Evolutionary conservation across 1,139 yeast genomes (phyloP), one percentile per base, ranked within the genome.

Genomic region (Geotrichum aggregatum): DNA sequence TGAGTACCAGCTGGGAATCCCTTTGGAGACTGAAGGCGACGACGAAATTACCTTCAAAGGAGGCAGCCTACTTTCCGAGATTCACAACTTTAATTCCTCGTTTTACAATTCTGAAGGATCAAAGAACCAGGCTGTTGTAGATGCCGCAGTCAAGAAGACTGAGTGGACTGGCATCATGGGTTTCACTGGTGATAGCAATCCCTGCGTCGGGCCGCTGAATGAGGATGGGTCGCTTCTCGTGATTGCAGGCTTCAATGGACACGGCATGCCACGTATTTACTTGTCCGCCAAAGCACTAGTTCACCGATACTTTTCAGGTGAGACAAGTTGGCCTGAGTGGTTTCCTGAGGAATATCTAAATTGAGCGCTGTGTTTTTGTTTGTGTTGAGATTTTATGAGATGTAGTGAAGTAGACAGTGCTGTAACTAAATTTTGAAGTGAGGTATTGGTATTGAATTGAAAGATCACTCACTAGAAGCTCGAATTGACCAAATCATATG

Each of bases 251-350:
- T 76, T 72, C 61, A 68, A 70, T 24, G 79, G 78, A 5, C 79
- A 75, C 58, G 79, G 79, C 19, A 74, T 75, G 77, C 77, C 78
- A 28, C 62, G 78, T 49, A 71, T 74, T 35, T 73, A 63, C 47
- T 36, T 61, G 36, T 45, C 61, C 4, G 67, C 66, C 6, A 54
- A 59, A 49, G 64, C 63, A 2, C 47, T 63, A 19, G 65, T 60
- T 7, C 43, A 54, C 34, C 49, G 55, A 21, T 56, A 54, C 43
- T 47, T 58, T 19, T 16, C 22, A 14, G 41, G 22, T n/a, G 41
- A 35, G 1, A 54, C 45, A 14, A 24, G 31, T 10, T 61, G 60
- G 60, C 64, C 64, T 4, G 54, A 49, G 16, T 60, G 63, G 63
- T 61, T 60, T 42, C 64, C 64, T 2, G 43, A 38, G 18, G 53